Evolutionary conservation across 192 early-diverging fungal species (phyloP).

Genomic region (Spinellus fusiger): DNA sequence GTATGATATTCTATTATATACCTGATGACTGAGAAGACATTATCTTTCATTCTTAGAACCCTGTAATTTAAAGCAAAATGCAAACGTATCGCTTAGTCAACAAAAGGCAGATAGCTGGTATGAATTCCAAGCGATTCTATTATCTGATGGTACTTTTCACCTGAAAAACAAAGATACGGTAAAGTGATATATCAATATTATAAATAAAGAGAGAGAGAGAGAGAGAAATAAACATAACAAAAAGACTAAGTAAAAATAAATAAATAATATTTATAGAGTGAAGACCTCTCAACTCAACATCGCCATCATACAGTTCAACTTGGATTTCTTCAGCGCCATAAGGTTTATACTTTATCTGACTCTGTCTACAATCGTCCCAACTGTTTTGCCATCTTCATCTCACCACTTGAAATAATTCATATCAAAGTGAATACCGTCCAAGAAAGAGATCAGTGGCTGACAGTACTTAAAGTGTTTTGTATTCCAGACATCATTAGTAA

Average conservation of each 20-base stretch:
- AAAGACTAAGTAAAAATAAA: background rate
- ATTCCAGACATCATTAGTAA: background rate
- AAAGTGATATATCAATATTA: background rate
- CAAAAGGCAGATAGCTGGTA: background rate
- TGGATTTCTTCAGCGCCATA: background rate
- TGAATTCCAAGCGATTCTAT: background rate
- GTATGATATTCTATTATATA: background rate
- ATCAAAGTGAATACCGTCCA: background rate
- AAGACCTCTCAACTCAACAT: background rate
- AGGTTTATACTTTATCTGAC: constrained; percentile 5
- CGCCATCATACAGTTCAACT: background rate
- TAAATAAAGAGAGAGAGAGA: background rate
- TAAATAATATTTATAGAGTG: background rate
- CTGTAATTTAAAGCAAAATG: background rate
- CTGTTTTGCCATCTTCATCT: constrained; percentile 13
- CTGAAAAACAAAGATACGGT: background rate
- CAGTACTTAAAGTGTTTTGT: constrained; percentile 13
- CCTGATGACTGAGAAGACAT: background rate
- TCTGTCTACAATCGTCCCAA: constrained; percentile 4
- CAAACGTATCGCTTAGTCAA: background rate
- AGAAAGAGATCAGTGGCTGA: constrained; percentile 8
- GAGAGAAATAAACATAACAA: background rate
- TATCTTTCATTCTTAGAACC: background rate
- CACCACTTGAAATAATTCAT: constrained; percentile 4
- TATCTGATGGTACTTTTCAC: background rate